Evolutionary conservation across 2,329 filamentous ascomycete species (phyloP).

Genomic region (Sarocladium kiliense): DNA sequence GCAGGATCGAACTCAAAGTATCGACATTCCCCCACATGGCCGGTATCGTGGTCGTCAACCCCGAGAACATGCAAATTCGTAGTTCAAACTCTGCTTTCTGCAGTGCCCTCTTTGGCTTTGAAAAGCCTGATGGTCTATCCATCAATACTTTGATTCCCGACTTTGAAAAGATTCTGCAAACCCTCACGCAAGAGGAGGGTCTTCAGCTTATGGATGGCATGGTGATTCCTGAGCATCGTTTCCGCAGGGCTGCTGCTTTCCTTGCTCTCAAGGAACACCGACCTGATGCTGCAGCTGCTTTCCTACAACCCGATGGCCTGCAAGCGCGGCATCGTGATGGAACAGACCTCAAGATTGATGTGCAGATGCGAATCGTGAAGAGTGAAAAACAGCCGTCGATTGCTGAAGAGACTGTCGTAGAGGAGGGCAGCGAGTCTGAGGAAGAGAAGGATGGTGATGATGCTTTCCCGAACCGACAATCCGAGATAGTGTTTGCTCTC

Average conservation of each 20-base stretch:
- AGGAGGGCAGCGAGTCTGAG: slow-evolving; percentile 46
- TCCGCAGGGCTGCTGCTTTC: slow-evolving; percentile 81
- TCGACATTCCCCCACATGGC: slow-evolving; percentile 97
- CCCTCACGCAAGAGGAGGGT: slow-evolving; percentile 82
- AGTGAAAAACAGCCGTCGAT: slow-evolving; percentile 66
- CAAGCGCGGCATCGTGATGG: slow-evolving; percentile 86
- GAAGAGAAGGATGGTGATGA: slow-evolving; percentile 18
- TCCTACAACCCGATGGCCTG: slow-evolving; percentile 78
- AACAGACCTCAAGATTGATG: slow-evolving; percentile 85
- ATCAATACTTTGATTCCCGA: slow-evolving; percentile 79
- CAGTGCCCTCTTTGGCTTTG: slow-evolving; percentile 83
- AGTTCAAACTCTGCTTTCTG: slow-evolving; percentile 96
- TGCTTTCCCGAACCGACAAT: slow-evolving; percentile 27
- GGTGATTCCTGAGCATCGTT: slow-evolving; percentile 93
- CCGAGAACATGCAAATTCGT: slow-evolving; percentile 70
- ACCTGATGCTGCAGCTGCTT: slow-evolving; percentile 70
- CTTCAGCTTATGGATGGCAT: slow-evolving; percentile 85
- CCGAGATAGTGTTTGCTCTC: slow-evolving; percentile 85
- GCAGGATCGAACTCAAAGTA: slow-evolving; percentile 68
- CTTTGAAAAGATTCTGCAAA: slow-evolving; percentile 77
- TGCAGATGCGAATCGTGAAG: slow-evolving; percentile 94
- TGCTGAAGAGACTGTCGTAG: slow-evolving; percentile 57
- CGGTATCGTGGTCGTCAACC: slow-evolving; percentile 89
- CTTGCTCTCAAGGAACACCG: slow-evolving; percentile 79
- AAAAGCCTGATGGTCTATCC: slow-evolving; percentile 72